These are phyloP conservation scores for Alternaria sp. DNA, from an alignment of 2,329 filamentous ascomycete species.

Conservation along the genomic window DNA sequence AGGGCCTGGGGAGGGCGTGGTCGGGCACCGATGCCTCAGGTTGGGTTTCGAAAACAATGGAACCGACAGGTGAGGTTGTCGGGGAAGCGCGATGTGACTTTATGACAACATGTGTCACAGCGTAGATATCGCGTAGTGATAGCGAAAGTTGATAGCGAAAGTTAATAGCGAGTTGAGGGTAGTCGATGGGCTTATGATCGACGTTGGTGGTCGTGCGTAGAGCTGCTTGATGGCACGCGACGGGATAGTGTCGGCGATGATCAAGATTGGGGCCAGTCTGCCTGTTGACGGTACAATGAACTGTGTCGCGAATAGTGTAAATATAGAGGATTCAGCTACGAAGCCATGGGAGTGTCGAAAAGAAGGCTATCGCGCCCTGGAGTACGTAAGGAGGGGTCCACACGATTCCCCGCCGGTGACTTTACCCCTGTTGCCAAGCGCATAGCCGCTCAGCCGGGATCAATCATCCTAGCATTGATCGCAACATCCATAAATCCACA, in stretches of 20 bases:
- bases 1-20: neutral
- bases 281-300: neutral
- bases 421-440: constrained; percentile 10
- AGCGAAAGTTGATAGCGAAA: neutral
- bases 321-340: neutral
- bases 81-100: neutral
- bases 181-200: neutral
- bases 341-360: neutral
- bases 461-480: neutral
- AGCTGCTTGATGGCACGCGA: neutral
- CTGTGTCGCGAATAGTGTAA: neutral
- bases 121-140: neutral
- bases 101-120: neutral
- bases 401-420: constrained; percentile 9
- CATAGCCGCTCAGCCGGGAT: neutral
- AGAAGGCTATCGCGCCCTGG: neutral
- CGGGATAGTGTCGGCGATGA: neutral
- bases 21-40: constrained; percentile 15
- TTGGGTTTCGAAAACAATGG: constrained; percentile 3
- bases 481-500: neutral
- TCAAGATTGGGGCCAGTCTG: neutral
- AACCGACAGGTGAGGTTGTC: neutral
- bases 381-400: constrained; percentile 13
- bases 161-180: neutral
- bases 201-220: neutral